Evolutionary conservation across 2,329 filamentous ascomycete species (phyloP).

Genomic region (Neonectria sp.): DNA sequence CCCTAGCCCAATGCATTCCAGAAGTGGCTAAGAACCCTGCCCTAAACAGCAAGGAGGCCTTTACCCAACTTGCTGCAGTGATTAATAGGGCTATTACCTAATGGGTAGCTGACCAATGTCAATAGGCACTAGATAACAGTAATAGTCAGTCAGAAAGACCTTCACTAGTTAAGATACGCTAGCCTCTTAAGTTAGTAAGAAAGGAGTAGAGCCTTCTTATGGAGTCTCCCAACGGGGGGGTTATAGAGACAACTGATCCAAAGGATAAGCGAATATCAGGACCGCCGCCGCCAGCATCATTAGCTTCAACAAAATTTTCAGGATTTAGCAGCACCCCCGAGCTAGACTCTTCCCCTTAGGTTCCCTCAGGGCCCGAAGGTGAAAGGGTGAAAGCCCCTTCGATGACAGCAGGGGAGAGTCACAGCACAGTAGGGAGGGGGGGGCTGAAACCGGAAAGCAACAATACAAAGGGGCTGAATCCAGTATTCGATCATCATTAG

Average conservation of each 20-base stretch:
- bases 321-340: neutral
- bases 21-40: neutral
- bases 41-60: neutral
- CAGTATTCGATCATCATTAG: neutral
- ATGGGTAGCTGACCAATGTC: neutral
- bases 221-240: neutral
- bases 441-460: neutral
- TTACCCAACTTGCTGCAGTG: neutral
- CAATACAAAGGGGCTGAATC: neutral
- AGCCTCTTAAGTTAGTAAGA: too few relatives aligned
- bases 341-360: neutral
- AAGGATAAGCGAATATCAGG: neutral
- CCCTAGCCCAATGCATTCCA: neutral
- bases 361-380: neutral
- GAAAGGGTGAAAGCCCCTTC: neutral
- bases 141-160: neutral
- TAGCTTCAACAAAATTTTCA: neutral
- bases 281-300: neutral
- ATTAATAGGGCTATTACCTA: neutral
- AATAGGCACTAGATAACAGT: neutral
- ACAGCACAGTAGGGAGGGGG: neutral
- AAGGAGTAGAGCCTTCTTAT: neutral
- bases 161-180: neutral
- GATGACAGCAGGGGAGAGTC: neutral
- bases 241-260: neutral